Conservation (phyloP, 257 asterid genomes). For the Ocimum tenuiflorum region DNA sequence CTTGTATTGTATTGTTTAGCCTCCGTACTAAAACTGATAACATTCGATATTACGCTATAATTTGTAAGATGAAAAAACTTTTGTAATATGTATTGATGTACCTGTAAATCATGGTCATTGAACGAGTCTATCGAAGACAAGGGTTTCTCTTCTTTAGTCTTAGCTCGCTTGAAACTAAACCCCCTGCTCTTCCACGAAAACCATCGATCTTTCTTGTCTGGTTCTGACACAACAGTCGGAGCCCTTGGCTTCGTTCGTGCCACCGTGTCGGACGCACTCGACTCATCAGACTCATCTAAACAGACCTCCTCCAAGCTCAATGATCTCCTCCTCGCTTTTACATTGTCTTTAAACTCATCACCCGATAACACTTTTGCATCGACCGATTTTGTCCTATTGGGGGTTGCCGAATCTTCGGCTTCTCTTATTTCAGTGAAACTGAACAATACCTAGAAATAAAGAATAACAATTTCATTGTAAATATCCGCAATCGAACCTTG, state of each 20-base stretch:
- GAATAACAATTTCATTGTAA: too few relatives aligned
- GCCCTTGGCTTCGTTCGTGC: slow-evolving; percentile 2
- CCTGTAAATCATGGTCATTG: slow-evolving; percentile 21
- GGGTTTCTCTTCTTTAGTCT: slow-evolving; percentile 31
- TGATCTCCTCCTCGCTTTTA: slow-evolving; percentile 31
- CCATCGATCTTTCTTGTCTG: slow-evolving; percentile 41
- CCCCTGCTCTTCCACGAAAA: slow-evolving; percentile 53
- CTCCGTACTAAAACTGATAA: too few relatives aligned
- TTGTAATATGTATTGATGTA: background rate
- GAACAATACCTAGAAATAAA: slow-evolving; percentile 34
- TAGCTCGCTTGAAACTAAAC: slow-evolving; percentile 42
- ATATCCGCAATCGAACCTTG: too few relatives aligned
- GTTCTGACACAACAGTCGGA: slow-evolving; percentile 8
- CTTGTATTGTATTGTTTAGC: too few relatives aligned
- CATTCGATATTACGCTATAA: too few relatives aligned
- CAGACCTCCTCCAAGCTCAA: slow-evolving; percentile 27
- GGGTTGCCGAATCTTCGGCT: slow-evolving; percentile 8
- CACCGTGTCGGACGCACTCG: background rate
- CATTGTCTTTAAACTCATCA: background rate
- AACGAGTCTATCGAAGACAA: slow-evolving; percentile 2
- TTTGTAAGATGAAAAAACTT: background rate
- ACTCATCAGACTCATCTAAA: slow-evolving; percentile 25
- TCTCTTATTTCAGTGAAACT: slow-evolving; percentile 41
- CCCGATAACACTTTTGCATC: background rate
- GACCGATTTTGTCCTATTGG: background rate